Base-by-base conservation (phyloP, 257 asterid genomes). In the Salvia rosmarinus region DNA sequence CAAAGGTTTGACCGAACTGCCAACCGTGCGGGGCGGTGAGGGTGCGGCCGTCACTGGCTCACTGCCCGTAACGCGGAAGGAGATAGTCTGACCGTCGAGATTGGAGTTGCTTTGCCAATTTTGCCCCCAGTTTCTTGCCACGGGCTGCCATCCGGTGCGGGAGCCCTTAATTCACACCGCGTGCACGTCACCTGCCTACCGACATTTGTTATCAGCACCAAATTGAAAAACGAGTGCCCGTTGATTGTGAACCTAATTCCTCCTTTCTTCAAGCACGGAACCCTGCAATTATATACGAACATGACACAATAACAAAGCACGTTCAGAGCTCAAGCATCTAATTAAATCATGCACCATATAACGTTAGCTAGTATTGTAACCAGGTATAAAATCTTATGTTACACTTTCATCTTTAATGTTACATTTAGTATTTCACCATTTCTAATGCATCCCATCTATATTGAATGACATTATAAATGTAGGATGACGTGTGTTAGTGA, bases 61-160 rank as follows among this genome's bases (percentile, higher is more conserved):
- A 28, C 92, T 75, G 65, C 82, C 83, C 46, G 58, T 81, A 30
- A 82, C 77, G 55, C 80, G 57, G 79, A 87, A 85, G 10, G 92
- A 82, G 21, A 86, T 82, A 68, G 79, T 4, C 59, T 86, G 89
- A 2, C 82, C 85, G 69, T 81, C 49, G 64, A 87, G 73, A 43
- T 72, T 12, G 0, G 83, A 77, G 65, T 80, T 77, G 75, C 71
- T 81, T 55, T 85, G 87, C 93, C 93, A 87, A 63, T 85, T 87
- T 66, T 87, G 87, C 4, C 90, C 93, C 87, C 93, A 85, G 55
- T 85, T 83, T 75, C 90, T 77, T 16, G 77, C 54, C 93, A 87
- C 79, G 56, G 72, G 67, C 61, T 68, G 81, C 87, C 90, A 87
- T 10, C 79, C 80, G 4, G 76, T 78, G 70, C 78, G 79, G 47